Conservation (phyloP, 768 basidiomycete species). For the Lentinula lateritia region DNA sequence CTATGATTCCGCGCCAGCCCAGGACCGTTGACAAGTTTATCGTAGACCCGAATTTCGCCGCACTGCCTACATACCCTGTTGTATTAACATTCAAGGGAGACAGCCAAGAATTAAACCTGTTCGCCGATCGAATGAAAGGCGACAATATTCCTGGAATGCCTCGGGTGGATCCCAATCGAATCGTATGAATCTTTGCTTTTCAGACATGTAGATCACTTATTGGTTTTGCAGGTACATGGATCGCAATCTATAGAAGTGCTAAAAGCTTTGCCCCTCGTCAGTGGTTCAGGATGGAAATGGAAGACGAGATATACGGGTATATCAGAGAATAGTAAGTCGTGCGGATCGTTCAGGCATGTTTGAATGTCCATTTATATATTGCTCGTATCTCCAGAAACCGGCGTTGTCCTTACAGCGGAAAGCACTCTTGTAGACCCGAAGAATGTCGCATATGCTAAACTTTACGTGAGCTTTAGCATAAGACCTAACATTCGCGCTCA, state of each 20-base stretch:
- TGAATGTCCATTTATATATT: background rate
- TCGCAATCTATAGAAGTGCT: constrained; percentile 77
- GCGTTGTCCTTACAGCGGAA: constrained; percentile 68
- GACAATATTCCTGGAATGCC: constrained; percentile 62
- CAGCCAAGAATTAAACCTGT: constrained; percentile 64
- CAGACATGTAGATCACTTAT: background rate
- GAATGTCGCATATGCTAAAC: constrained; percentile 54
- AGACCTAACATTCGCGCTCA: too few relatives aligned
- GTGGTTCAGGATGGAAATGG: constrained; percentile 77
- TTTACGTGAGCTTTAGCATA: constrained; percentile 39
- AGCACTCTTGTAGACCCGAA: constrained; percentile 55
- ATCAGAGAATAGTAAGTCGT: constrained; percentile 71
- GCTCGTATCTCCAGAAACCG: constrained; percentile 34
- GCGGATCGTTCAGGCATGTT: background rate
- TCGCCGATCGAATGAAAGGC: constrained; percentile 45
- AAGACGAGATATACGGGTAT: constrained; percentile 62
- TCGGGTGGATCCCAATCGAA: constrained; percentile 59
- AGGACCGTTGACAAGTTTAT: background rate
- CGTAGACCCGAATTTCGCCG: constrained; percentile 61
- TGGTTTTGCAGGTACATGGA: constrained; percentile 58
- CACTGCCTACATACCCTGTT: constrained; percentile 84
- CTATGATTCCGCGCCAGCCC: background rate
- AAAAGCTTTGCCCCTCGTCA: constrained; percentile 69
- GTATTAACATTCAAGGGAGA: constrained; percentile 70
- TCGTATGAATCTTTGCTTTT: constrained; percentile 37